A percentile compares a stretch with the other conserved stretches of the same genome.
phyloP scores from a whole-genome alignment of 306 rosid species.

The Alnus glutinosa region DNA sequence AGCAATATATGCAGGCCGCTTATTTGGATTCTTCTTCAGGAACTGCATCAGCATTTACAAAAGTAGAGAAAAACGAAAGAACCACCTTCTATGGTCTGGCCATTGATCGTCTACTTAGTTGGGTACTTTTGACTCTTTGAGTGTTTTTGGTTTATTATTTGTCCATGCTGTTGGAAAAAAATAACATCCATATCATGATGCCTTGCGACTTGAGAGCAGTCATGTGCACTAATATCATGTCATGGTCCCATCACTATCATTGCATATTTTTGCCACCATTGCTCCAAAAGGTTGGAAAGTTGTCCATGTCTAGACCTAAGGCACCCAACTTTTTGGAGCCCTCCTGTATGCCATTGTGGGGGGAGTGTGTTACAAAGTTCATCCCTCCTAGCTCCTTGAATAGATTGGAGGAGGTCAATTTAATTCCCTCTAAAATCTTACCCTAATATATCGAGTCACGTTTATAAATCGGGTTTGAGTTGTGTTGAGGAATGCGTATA shows the following conservation, averaged over 20 bases:
- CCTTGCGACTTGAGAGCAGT: constrained; percentile 32
- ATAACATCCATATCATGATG: background rate
- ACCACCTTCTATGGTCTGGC: background rate
- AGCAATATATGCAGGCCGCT: background rate
- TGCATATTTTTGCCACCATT: constrained; percentile 22
- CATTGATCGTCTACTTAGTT: background rate
- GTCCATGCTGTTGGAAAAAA: background rate
- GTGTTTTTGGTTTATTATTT: constrained; percentile 5
- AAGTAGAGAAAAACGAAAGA: background rate
- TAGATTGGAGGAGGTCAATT: too few relatives aligned
- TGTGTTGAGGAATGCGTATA: too few relatives aligned
- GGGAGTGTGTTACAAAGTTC: background rate
- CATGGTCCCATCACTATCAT: constrained; percentile 25
- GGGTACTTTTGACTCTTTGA: background rate
- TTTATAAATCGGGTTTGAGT: too few relatives aligned
- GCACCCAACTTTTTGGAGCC: background rate
- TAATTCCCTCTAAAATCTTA: too few relatives aligned
- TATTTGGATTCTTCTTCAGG: background rate
- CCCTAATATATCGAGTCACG: too few relatives aligned
- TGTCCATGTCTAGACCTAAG: constrained; percentile 15
- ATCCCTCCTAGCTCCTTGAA: too few relatives aligned
- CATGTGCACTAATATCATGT: constrained; percentile 42
- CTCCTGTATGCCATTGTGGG: background rate
- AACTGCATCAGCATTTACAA: background rate
- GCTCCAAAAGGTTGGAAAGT: constrained; percentile 33